Base-by-base conservation (phyloP, 768 basidiomycete species). In the Sporobolomyces roseus region DNA sequence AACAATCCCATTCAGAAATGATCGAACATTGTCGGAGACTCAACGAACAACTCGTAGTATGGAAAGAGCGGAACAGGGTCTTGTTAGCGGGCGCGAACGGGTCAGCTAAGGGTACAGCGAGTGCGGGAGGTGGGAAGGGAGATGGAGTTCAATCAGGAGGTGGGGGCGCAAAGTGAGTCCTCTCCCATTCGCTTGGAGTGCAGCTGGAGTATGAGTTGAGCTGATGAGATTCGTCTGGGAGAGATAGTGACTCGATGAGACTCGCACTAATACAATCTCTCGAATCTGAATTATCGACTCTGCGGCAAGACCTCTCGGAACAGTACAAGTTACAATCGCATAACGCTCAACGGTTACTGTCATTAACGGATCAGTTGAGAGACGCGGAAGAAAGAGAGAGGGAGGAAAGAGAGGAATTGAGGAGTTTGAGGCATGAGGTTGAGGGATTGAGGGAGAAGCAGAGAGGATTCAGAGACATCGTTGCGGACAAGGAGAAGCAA, bases 281-380 rank as follows among this genome's bases (percentile, higher is more conserved):
- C 54, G 93, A 98, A 79, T 87, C 89, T 6, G 93, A 97, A 77
- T 89, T 98, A 78, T 91, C 91, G 3, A 87, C 89, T 16, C 82
- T 96, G 55, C 87, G 93, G 38, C 89, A 90, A 74, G 94, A 98
- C 78, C 83, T 97, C 56, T 91, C 93, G 4, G 90, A 89, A 13
- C 86, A 94, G 2, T 99, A 98, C 82, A 93, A 94, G 79, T 90
- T 91, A 0, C 93, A 98, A 71, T 90, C 91, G 6, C 91, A 94
- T 80, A 94, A 96, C 78, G 90, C 93, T 1, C 93, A 96, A 78
- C 85, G 92, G 45, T 84, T 94, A 12, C 83, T 99, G 19, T 84
- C 89, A 5, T 91, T 99, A 87, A 93, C 91, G 68, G 96, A 99
- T 79, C 91, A 91, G 1, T 83, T 98, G 12, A 86, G 92, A 56